Evolutionary conservation across 495 filamentous ascomycete genomes (phyloP), one percentile per base, ranked within the genome.

Genomic region (Lophiotrema nucula): DNA sequence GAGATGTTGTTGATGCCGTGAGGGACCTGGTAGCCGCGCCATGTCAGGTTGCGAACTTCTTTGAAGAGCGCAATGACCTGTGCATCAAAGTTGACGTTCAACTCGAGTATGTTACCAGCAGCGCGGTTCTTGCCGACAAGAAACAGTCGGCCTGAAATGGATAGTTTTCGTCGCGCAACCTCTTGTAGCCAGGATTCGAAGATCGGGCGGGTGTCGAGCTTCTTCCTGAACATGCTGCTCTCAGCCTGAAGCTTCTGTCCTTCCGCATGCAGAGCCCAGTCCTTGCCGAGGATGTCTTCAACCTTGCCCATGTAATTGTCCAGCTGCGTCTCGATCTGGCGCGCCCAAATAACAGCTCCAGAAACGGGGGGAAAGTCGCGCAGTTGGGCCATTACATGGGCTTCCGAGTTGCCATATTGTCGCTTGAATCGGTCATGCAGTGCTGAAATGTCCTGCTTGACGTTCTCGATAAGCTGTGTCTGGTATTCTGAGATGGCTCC

Each of bases 1-100:
- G 93, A 95, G 58, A 95, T 87, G 62, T 89, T 97, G 79, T 85
- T 96, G 66, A 99, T 86, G 1, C 86, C 79, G 74, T 97, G 93
- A 22, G 95, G 93, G 24, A 99, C 88, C 49, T 87, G 84, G 70
- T 88, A 97, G 66, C 88, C 90, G 42, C 93, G 83, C 91, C 92
- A 97, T 23, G 90, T 81, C 25, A 99, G 79, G 65, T 97, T 97
- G 23, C 93, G 84, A n/a, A 96, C 95, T 74, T 99, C 93, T 68
- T 99, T 99, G 79, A 97, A 99, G 26, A 99, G 74, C 0, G 90
- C 89, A 70, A 97, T 99, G 56, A 97, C 88, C 67, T 97, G 92
- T 8, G 88, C 84, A 72, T 99, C 92, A 57, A 99, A 99, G 71
- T 97, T 99, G 67, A 99, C 90, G 3, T 80, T 82, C 15, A 99